These are phyloP conservation scores for Nothomitra cinnamomea DNA, from an alignment of 2,329 filamentous ascomycete genomes.

Conservation along the genomic window DNA sequence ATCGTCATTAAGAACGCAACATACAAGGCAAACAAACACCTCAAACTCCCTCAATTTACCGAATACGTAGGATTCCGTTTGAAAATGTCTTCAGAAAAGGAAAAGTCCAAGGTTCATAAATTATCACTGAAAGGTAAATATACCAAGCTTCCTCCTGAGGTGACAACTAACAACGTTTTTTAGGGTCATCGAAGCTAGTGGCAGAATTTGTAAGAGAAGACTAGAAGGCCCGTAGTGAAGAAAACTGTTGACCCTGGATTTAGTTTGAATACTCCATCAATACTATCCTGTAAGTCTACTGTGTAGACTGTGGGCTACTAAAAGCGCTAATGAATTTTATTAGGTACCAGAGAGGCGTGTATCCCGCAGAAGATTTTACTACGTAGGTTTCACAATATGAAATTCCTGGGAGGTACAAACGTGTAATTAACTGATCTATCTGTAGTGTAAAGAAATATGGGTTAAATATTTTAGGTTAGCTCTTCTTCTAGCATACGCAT, in stretches of 20 bases:
- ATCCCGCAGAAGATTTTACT: slow-evolving; percentile 93
- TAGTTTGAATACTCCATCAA: slow-evolving; percentile 97
- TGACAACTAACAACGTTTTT: slow-evolving; percentile 14
- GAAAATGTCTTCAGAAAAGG: slow-evolving; percentile 31
- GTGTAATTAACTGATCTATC: background rate
- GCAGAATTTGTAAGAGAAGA: slow-evolving; percentile 66
- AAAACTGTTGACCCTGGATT: slow-evolving; percentile 8
- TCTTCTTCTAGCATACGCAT: background rate
- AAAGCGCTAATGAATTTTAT: slow-evolving; percentile 3
- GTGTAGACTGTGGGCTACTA: background rate
- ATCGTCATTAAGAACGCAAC: background rate
- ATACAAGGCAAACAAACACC: background rate
- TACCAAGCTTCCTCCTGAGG: background rate
- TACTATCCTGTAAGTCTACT: slow-evolving; percentile 58
- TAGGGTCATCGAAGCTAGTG: slow-evolving; percentile 66
- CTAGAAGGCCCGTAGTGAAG: background rate
- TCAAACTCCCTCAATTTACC: slow-evolving; percentile 3
- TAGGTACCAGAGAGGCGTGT: slow-evolving; percentile 67
- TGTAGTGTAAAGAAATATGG: slow-evolving; percentile 92
- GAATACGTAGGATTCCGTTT: slow-evolving; percentile 7
- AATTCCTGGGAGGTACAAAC: no score
- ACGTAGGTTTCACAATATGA: slow-evolving; percentile 40
- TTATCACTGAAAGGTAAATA: slow-evolving; percentile 63
- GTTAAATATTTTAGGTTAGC: slow-evolving; percentile 76
- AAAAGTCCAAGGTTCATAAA: slow-evolving; percentile 86